A percentile compares a stretch with the other conserved stretches of the same genome.
phyloP scores from a whole-genome alignment of 2,329 filamentous ascomycete species.

The Pseudocercospora vitis region DNA sequence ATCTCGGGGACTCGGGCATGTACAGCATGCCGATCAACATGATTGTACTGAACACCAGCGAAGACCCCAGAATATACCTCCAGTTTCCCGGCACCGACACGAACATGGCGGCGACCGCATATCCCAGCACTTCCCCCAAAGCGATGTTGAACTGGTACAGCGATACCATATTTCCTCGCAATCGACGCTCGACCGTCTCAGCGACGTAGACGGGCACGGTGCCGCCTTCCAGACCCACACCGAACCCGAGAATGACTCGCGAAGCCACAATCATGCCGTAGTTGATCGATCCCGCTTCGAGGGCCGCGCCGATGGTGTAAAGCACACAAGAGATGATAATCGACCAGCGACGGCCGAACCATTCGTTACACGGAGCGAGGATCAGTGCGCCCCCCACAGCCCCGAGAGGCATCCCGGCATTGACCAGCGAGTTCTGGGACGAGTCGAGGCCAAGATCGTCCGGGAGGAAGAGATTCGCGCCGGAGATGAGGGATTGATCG shows the following conservation, averaged over 20 bases:
- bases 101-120: conserved; percentile 72
- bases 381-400: conserved; percentile 69
- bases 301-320: conserved; percentile 68
- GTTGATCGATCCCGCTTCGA: conserved; percentile 67
- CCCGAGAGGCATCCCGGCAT: conserved; percentile 69
- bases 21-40: conserved; percentile 63
- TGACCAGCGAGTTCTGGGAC: conserved; percentile 64
- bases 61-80: conserved; percentile 72
- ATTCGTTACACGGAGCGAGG: conserved; percentile 66
- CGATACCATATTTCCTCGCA: conserved; percentile 71
- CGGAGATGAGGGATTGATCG: conserved; percentile 71
- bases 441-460: conserved; percentile 55
- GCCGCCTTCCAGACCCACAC: conserved; percentile 71
- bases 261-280: conserved; percentile 70
- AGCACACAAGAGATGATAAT: conserved; percentile 69
- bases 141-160: conserved; percentile 77
- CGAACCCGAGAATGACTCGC: conserved; percentile 67
- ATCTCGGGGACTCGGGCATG: conserved; percentile 69
- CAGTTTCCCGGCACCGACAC: conserved; percentile 68
- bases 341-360: conserved; percentile 64
- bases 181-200: conserved; percentile 65
- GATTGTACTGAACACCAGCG: conserved; percentile 67
- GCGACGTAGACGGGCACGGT: conserved; percentile 75
- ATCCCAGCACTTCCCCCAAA: conserved; percentile 70
- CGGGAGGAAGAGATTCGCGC: conserved; percentile 68